A percentile compares a stretch with the other conserved stretches of the same genome.
phyloP scores from a whole-genome alignment of 2,329 filamentous ascomycete species.

The Fusarium foetens region DNA sequence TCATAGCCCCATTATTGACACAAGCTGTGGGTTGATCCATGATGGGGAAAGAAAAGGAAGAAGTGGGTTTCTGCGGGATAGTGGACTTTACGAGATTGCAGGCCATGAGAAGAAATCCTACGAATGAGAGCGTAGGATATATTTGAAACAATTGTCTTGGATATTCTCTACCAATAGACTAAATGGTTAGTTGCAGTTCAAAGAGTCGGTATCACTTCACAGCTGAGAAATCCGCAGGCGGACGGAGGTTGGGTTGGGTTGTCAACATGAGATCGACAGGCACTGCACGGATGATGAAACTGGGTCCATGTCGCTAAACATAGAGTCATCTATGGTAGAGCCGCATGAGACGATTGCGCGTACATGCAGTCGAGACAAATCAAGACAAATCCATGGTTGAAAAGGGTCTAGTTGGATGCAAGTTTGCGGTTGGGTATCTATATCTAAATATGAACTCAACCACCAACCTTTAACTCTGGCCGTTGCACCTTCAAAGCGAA shows the following conservation, averaged over 20 bases:
- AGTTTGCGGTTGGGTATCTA: neutral
- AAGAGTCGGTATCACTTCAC: neutral
- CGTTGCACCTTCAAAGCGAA: neutral
- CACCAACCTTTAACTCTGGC: neutral
- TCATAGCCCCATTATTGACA: constrained; percentile 7
- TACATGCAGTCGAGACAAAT: neutral
- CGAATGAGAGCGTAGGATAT: neutral
- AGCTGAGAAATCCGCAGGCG: neutral
- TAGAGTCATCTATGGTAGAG: constrained; percentile 24
- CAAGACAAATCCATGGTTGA: neutral
- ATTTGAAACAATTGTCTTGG: neutral
- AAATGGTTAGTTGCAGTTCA: neutral
- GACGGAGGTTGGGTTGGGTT: neutral
- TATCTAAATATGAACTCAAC: neutral
- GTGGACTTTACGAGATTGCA: constrained; percentile 19
- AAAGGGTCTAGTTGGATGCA: neutral
- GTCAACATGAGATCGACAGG: constrained; percentile 26
- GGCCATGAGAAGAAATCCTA: neutral
- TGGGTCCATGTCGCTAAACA: constrained; percentile 24
- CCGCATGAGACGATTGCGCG: constrained; percentile 25
- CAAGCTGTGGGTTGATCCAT: constrained; percentile 14
- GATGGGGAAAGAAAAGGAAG: neutral
- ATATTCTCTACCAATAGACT: neutral
- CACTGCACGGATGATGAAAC: constrained; percentile 8
- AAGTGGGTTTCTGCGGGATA: constrained; percentile 28